Evolutionary conservation across 2,329 filamentous ascomycete genomes (phyloP).

Genomic region (Fusarium subtropicale): DNA sequence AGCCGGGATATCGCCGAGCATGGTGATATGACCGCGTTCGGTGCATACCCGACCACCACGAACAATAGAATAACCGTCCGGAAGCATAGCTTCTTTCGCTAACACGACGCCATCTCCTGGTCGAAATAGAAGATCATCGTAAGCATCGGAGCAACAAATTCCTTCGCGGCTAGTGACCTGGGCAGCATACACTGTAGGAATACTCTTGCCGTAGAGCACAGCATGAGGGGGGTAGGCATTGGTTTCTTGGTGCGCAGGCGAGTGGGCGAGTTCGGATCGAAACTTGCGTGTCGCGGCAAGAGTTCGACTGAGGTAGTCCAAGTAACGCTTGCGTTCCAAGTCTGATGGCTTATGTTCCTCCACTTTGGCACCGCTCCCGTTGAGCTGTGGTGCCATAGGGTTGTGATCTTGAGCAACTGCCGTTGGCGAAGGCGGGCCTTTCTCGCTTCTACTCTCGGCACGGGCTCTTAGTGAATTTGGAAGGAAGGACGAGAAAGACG

Average conservation of each 20-base stretch:
- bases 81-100: constrained; percentile 86
- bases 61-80: constrained; percentile 79
- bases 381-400: constrained; percentile 46
- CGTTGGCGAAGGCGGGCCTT: constrained; percentile 36
- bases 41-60: constrained; percentile 80
- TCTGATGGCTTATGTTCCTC: constrained; percentile 44
- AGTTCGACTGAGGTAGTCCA: constrained; percentile 78
- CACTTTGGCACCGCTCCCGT: constrained; percentile 36
- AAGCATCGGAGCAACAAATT: constrained; percentile 81
- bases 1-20: constrained; percentile 85
- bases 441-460: constrained; percentile 58
- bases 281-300: constrained; percentile 78
- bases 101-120: constrained; percentile 91
- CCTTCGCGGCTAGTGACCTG: constrained; percentile 78
- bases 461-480: constrained; percentile 59
- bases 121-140: constrained; percentile 88
- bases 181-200: constrained; percentile 86
- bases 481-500: constrained; percentile 62
- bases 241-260: constrained; percentile 65
- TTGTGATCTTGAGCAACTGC: constrained; percentile 53
- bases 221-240: constrained; percentile 86
- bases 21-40: constrained; percentile 86
- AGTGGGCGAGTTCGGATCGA: constrained; percentile 77
- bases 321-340: constrained; percentile 51
- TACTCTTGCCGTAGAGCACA: constrained; percentile 87